Conservation (phyloP, 1,284 basidiomycete species). For the Cutaneotrichosporon mucoides region DNA sequence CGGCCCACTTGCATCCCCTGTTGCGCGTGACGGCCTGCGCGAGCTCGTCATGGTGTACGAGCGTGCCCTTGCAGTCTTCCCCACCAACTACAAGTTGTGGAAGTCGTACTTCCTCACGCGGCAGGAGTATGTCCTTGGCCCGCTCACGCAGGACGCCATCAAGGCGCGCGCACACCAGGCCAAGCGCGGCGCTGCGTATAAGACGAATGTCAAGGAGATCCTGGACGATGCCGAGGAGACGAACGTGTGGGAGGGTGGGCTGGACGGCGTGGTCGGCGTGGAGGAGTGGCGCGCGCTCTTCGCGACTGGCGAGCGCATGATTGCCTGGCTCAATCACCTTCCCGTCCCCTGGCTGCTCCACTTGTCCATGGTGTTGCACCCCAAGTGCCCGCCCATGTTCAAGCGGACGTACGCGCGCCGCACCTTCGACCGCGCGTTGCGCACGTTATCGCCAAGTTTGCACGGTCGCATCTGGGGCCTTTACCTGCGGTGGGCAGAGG, state of each 20-base stretch:
- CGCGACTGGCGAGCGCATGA: slow-evolving; percentile 82
- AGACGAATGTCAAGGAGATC: slow-evolving; percentile 83
- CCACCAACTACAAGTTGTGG: slow-evolving; percentile 91
- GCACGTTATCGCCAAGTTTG: slow-evolving; percentile 89
- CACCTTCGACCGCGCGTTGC: slow-evolving; percentile 90
- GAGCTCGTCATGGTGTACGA: slow-evolving; percentile 88
- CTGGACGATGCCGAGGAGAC: slow-evolving; percentile 82
- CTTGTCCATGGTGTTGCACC: slow-evolving; percentile 83
- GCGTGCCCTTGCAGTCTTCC: slow-evolving; percentile 80
- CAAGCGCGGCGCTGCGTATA: slow-evolving; percentile 68
- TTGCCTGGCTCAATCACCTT: slow-evolving; percentile 81
- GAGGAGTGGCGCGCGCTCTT: slow-evolving; percentile 90
- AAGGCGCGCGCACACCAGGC: slow-evolving; percentile 54
- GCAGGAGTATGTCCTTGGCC: slow-evolving; percentile 82
- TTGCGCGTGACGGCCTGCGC: slow-evolving; percentile 70
- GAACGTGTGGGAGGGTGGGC: slow-evolving; percentile 75
- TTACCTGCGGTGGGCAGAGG: slow-evolving; percentile 92
- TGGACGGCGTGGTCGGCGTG: slow-evolving; percentile 85
- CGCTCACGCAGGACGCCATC: slow-evolving; percentile 45
- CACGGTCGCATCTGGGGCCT: slow-evolving; percentile 90
- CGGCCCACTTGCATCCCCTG: slow-evolving; percentile 62
- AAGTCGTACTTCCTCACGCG: slow-evolving; percentile 82
- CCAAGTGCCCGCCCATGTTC: slow-evolving; percentile 76
- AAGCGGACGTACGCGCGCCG: slow-evolving; percentile 85
- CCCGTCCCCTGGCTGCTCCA: slow-evolving; percentile 94